These are phyloP conservation scores for Cystobasidium ongulense DNA, from an alignment of 768 basidiomycete genomes.

Conservation along the genomic window DNA sequence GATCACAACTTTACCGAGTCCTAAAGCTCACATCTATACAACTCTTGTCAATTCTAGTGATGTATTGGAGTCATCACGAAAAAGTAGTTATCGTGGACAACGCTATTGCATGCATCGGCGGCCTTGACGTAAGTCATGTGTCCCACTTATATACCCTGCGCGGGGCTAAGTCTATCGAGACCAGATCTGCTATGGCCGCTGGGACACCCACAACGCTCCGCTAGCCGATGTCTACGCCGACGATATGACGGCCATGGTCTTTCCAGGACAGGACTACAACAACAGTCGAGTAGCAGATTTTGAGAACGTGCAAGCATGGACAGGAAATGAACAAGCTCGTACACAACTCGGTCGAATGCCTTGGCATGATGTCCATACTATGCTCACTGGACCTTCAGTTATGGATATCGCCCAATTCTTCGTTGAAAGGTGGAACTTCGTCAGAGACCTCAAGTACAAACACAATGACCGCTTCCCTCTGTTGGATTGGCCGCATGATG, in stretches of 20 bases:
- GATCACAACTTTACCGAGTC: too few relatives aligned
- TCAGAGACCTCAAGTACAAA: constrained; percentile 50
- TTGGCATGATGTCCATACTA: constrained; percentile 62
- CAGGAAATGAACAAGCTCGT: constrained; percentile 33
- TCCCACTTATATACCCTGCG: too few relatives aligned
- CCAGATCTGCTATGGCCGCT: constrained; percentile 80
- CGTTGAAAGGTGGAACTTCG: constrained; percentile 65
- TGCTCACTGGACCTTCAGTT: constrained; percentile 67
- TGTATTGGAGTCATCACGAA: constrained; percentile 59
- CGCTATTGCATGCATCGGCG: constrained; percentile 75
- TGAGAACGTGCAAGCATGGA: constrained; percentile 59
- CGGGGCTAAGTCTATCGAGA: too few relatives aligned
- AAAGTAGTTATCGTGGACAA: constrained; percentile 85
- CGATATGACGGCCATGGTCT: constrained; percentile 68
- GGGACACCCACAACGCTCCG: constrained; percentile 70
- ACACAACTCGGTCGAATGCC: constrained; percentile 37
- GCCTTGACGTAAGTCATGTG: constrained; percentile 56
- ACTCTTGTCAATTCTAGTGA: background rate
- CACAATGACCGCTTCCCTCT: constrained; percentile 50
- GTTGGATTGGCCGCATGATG: constrained; percentile 67
- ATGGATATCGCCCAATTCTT: constrained; percentile 91
- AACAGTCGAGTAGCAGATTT: constrained; percentile 80
- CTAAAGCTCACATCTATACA: too few relatives aligned
- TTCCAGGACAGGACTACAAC: constrained; percentile 90
- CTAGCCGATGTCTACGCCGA: constrained; percentile 88